phyloP scores from a whole-genome alignment of 805 yeast species.

The Ascoidea asiatica region DNA sequence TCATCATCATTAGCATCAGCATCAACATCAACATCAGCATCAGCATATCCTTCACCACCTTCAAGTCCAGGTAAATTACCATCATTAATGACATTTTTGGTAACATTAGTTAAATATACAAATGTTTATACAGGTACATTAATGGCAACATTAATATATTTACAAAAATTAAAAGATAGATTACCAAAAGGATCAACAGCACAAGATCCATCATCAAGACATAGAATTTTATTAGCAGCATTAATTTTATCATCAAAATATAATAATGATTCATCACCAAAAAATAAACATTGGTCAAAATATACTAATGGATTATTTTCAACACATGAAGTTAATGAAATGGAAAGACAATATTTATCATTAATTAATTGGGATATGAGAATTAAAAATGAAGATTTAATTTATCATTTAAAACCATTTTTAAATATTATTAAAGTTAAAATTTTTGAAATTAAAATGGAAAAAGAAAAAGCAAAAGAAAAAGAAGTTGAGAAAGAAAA shows the following conservation, averaged over 20 bases:
- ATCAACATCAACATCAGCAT: background rate
- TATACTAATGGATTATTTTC: conserved; percentile 80
- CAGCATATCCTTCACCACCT: conserved; percentile 3
- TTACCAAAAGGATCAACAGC: conserved; percentile 86
- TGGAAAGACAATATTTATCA: conserved; percentile 77
- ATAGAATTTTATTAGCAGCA: conserved; percentile 82
- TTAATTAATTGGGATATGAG: conserved; percentile 78
- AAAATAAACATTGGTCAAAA: conserved; percentile 91
- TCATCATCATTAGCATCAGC: conserved; percentile 16
- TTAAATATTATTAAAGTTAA: conserved; percentile 52
- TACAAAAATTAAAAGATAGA: conserved; percentile 60
- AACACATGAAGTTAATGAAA: conserved; percentile 71
- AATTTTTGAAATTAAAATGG: conserved; percentile 7
- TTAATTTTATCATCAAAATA: conserved; percentile 85
- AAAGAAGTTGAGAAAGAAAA: conserved; percentile 1
- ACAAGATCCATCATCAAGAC: conserved; percentile 77
- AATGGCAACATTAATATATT: conserved; percentile 82
- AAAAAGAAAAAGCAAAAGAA: conserved; percentile 3
- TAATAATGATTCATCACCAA: conserved; percentile 86
- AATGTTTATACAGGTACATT: conserved; percentile 92
- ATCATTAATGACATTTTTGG: conserved; percentile 51
- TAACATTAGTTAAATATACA: conserved; percentile 59
- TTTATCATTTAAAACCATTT: conserved; percentile 60
- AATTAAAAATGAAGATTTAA: conserved; percentile 57
- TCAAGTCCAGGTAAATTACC: too few relatives aligned